Evolutionary conservation across 164 flowering plant genomes (phyloP), one percentile per base, ranked within the genome.

Genomic region (Magnolia officinalis): DNA sequence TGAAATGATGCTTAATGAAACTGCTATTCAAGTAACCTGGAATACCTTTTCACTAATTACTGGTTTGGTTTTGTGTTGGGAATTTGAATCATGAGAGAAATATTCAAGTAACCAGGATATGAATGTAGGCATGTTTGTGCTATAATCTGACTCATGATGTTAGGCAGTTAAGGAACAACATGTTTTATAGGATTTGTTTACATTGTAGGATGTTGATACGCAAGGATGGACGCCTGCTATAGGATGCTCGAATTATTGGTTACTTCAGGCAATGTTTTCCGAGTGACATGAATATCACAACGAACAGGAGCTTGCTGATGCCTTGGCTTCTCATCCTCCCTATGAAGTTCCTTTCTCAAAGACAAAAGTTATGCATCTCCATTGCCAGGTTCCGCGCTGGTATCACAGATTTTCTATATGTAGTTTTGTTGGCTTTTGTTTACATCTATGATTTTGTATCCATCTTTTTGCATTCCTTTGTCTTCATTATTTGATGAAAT

Each of bases 211-310:
- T 90, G n/a, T 80, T 85, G 55, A 82, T 90, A 26, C 86, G 79
- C 24, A 96, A 96, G 83, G 92, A 92, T 84, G 86, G 95, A 61
- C 85, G 82, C n/a, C 87, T 85, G 76, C 21, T 88, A 77, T 85
- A 97, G 45, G 98, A 96, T 75, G 50, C 86, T 24, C 83, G 89
- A 72, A 80, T 91, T 71, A 86, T 87, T 87, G 93, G 90, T 71
- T 96, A 92, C 81, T 96, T 96, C 86, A 89, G 90, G 80, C 99
- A 91, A 80, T 92, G 96, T 84, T 85, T 96, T 79, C 86, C 91
- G 1, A 84, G 86, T 75, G 79, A 85, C 68, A n/a, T 74, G 80
- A 76, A 75, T 70, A 82, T 93, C 75, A 81, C 85, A 67, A 89
- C 92, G 70, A 85, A 85, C 74, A 91, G 84, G 93, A 94, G 79